Percentiles rank a stretch among this genome's conserved stretches.
phyloP scores from a whole-genome alignment of 1,284 basidiomycete genomes.

The Sporisorium exsertum region DNA sequence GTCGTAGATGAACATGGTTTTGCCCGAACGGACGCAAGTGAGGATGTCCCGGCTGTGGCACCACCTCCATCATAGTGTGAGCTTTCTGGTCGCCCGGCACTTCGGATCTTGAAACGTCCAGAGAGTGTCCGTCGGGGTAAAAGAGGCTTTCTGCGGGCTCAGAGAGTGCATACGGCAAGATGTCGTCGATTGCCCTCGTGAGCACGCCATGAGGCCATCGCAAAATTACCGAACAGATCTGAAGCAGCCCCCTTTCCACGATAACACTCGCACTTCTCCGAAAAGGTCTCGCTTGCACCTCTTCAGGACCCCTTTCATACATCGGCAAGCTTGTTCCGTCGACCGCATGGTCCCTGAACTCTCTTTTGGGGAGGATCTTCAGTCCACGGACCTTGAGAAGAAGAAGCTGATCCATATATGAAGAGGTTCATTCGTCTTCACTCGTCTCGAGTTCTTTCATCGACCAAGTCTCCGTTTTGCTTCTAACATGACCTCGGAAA shows the following conservation, averaged over 20 bases:
- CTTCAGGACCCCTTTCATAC: background rate
- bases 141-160: background rate
- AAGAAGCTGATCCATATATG: background rate
- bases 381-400: background rate
- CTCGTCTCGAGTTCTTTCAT: background rate
- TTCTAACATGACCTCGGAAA: background rate
- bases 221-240: background rate
- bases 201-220: slow-evolving; percentile 1
- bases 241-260: background rate
- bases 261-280: background rate
- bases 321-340: background rate
- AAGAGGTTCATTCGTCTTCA: background rate
- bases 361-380: background rate
- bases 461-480: background rate
- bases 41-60: background rate
- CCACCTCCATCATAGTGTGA: background rate
- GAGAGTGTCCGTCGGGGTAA: background rate
- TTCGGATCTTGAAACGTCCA: background rate
- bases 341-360: background rate
- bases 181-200: background rate
- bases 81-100: background rate
- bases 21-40: no score
- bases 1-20: background rate
- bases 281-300: background rate
- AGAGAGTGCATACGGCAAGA: background rate